Evolutionary conservation across 768 basidiomycete species (phyloP).

Genomic region (Lactifluus subvellereus): DNA sequence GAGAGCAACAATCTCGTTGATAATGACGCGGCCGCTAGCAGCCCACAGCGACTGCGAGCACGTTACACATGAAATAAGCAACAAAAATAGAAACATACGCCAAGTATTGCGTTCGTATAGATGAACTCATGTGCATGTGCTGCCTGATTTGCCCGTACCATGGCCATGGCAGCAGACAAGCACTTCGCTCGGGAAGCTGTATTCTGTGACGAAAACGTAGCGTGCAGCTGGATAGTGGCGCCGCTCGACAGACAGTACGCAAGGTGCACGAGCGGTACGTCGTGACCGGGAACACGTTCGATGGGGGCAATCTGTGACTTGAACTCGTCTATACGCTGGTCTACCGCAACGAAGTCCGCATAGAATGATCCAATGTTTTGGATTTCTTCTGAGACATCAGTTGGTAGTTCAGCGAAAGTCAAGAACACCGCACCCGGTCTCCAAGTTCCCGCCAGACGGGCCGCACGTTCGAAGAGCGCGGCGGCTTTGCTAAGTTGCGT

Average conservation of each 20-base stretch:
- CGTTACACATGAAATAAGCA: neutral
- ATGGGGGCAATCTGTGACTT: constrained; percentile 25
- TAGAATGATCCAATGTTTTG: constrained; percentile 24
- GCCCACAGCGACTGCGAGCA: constrained; percentile 17
- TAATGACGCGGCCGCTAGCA: constrained; percentile 20
- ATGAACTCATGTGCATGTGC: constrained; percentile 4
- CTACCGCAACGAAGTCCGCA: constrained; percentile 27
- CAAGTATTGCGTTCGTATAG: constrained; percentile 6
- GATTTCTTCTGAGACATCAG: constrained; percentile 1
- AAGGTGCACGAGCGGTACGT: constrained; percentile 26
- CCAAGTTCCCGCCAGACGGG: constrained; percentile 43
- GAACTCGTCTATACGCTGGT: constrained; percentile 31
- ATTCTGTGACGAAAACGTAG: constrained; percentile 24
- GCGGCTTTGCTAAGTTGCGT: constrained; percentile 49
- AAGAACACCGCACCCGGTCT: constrained; percentile 28
- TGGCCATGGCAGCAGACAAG: constrained; percentile 19
- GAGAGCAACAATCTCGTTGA: constrained; percentile 20
- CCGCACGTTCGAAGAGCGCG: constrained; percentile 53
- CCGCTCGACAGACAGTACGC: constrained; percentile 28
- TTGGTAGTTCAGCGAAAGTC: neutral
- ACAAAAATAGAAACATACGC: constrained; percentile 3
- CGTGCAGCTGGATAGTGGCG: constrained; percentile 31
- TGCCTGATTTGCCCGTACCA: constrained; percentile 13
- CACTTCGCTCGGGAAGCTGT: constrained; percentile 21
- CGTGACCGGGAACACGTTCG: constrained; percentile 19